Evolutionary conservation across 2,329 filamentous ascomycete genomes (phyloP).

Genomic region (Dactylellina leptospora): DNA sequence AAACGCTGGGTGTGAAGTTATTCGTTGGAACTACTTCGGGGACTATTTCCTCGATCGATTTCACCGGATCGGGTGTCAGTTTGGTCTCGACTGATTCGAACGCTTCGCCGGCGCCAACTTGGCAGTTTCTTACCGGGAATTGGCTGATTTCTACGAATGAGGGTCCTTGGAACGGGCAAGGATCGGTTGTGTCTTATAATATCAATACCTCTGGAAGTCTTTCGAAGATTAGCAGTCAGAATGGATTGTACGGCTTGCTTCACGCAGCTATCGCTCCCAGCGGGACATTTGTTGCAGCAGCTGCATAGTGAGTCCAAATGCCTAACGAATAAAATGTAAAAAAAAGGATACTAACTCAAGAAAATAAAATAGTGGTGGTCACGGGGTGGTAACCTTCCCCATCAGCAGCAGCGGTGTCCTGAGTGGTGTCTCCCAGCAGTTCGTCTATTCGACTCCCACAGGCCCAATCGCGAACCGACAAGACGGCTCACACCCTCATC

Average conservation of each 20-base stretch:
- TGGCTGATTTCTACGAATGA: slow-evolving; percentile 37
- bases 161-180: slow-evolving; percentile 35
- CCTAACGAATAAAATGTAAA: not conserved
- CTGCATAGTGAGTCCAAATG: slow-evolving; percentile 31
- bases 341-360: not conserved
- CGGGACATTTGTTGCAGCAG: slow-evolving; percentile 27
- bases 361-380: slow-evolving; percentile 8
- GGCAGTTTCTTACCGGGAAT: slow-evolving; percentile 24
- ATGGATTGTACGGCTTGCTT: slow-evolving; percentile 27
- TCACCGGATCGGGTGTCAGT: slow-evolving; percentile 20
- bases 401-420: slow-evolving; percentile 30
- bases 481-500: slow-evolving; percentile 70
- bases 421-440: slow-evolving; percentile 17
- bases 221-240: slow-evolving; percentile 37
- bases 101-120: slow-evolving; percentile 31
- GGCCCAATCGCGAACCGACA: slow-evolving; percentile 61
- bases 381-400: slow-evolving; percentile 22
- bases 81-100: slow-evolving; percentile 19
- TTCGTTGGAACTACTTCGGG: slow-evolving; percentile 36
- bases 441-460: slow-evolving; percentile 25
- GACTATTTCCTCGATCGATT: slow-evolving; percentile 21
- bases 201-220: slow-evolving; percentile 23
- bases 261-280: slow-evolving; percentile 32
- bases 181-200: slow-evolving; percentile 31
- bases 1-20: slow-evolving; percentile 19